A percentile compares a stretch with the other conserved stretches of the same genome.
Evolutionary conservation across 2,329 filamentous ascomycete species (phyloP).

Genomic region (Coniella vitis): DNA sequence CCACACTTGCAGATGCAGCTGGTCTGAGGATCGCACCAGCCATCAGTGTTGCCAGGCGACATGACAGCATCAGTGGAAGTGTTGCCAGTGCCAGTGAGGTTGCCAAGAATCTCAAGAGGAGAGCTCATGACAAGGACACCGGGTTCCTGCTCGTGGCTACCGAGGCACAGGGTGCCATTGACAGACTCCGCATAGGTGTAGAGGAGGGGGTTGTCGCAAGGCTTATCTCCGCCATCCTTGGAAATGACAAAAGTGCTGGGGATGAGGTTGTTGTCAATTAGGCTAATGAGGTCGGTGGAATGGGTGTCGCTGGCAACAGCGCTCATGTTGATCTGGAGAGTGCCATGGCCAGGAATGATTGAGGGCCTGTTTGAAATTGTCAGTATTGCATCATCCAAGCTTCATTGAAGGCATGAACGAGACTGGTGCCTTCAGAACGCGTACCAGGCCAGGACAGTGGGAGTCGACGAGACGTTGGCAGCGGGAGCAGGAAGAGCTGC

Average conservation of each 20-base stretch:
- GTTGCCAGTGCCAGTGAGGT: not conserved
- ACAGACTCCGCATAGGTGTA: not conserved
- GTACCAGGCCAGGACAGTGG: not conserved
- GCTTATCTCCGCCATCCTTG: not conserved
- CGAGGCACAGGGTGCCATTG: not conserved
- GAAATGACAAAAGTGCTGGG: not conserved
- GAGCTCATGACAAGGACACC: not conserved
- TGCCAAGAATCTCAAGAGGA: no score
- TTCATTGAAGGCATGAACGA: not conserved
- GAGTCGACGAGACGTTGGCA: not conserved
- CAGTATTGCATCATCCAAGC: not conserved
- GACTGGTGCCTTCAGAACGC: not conserved
- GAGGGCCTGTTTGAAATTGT: not conserved
- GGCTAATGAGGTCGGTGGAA: not conserved
- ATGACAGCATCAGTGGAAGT: not conserved
- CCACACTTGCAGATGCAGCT: not conserved
- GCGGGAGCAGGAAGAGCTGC: no score
- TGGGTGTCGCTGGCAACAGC: not conserved
- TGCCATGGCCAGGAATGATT: not conserved
- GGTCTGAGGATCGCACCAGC: not conserved
- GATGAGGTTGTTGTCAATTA: not conserved
- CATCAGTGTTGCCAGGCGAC: not conserved
- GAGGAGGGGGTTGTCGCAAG: not conserved
- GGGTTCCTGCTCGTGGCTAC: not conserved
- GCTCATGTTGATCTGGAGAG: not conserved